These are phyloP conservation scores for Grigorovia yakushimaensis DNA, from an alignment of 805 yeast species.

Conservation along the genomic window DNA sequence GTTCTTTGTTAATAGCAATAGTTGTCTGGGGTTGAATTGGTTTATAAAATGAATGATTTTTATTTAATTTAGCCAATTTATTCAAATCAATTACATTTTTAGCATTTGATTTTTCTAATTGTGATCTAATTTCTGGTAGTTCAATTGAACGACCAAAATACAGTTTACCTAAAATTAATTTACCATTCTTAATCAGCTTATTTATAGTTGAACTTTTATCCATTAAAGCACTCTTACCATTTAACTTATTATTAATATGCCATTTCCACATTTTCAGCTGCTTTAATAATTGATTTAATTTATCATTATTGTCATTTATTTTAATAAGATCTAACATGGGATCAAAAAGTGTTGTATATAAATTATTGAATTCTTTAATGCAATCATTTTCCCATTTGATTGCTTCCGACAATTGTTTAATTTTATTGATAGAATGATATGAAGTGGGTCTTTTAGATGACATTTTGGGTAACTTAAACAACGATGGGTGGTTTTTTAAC, in stretches of 20 bases:
- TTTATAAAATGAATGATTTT: slow-evolving; percentile 1
- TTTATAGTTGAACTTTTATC: slow-evolving; percentile 3
- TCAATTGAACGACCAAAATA: slow-evolving; percentile 83
- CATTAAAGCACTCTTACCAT: slow-evolving; percentile 36
- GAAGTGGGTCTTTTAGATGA: background rate
- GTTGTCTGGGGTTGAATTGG: slow-evolving; percentile 7
- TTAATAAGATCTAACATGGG: slow-evolving; percentile 46
- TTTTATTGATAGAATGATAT: background rate
- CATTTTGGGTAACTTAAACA: too few species aligned
- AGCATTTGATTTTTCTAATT: slow-evolving; percentile 26
- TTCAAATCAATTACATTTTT: slow-evolving; percentile 10
- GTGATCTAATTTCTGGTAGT: slow-evolving; percentile 56
- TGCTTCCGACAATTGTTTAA: background rate
- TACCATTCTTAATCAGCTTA: slow-evolving; percentile 13
- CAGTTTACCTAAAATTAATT: slow-evolving; percentile 43
- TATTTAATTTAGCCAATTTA: background rate
- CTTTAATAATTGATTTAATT: slow-evolving; percentile 51
- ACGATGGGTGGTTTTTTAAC: too few species aligned
- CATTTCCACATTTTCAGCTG: slow-evolving; percentile 76
- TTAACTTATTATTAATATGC: slow-evolving; percentile 49
- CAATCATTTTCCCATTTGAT: background rate
- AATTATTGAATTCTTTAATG: background rate
- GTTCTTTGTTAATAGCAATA: background rate
- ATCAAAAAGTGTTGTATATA: slow-evolving; percentile 43
- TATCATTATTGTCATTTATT: slow-evolving; percentile 66